Percentiles rank a stretch among this genome's conserved stretches.
Evolutionary conservation across 495 filamentous ascomycete species (phyloP).

Genomic region (Trypethelium eluteriae): DNA sequence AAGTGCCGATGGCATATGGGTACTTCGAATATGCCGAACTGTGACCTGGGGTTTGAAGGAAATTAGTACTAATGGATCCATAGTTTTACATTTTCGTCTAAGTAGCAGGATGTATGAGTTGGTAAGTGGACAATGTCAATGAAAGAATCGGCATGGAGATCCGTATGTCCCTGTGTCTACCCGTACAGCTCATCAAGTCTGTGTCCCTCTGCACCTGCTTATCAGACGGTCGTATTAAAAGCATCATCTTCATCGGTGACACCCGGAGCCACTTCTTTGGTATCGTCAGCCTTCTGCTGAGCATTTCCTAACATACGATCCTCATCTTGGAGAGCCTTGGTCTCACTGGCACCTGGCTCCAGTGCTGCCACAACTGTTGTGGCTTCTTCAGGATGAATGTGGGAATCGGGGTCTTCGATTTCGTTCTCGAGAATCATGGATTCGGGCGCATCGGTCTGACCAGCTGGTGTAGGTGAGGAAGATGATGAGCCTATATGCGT

Average conservation of each 20-base stretch:
- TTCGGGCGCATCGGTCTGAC: background rate
- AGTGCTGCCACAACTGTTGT: slow-evolving; percentile 8
- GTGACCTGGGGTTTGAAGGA: no score
- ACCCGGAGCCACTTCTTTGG: slow-evolving; percentile 16
- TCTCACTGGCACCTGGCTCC: slow-evolving; percentile 3
- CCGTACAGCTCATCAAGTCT: no score
- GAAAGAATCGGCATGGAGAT: no score
- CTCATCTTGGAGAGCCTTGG: slow-evolving; percentile 9
- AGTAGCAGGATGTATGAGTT: no score
- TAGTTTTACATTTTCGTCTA: no score
- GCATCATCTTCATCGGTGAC: slow-evolving; percentile 18
- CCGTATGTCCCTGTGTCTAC: no score
- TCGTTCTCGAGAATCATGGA: background rate
- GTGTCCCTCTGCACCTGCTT: background rate
- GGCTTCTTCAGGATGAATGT: background rate
- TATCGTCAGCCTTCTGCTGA: slow-evolving; percentile 13
- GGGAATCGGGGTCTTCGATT: background rate
- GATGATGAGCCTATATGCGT: background rate
- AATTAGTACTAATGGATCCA: no score
- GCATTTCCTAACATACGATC: slow-evolving; percentile 11
- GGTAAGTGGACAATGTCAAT: no score
- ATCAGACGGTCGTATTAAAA: slow-evolving; percentile 16
- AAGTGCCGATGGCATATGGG: no score
- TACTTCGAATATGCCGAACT: no score
- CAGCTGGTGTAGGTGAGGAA: background rate